phyloP scores from a whole-genome alignment of 116 monocot species.

The Cymodocea nodosa region DNA sequence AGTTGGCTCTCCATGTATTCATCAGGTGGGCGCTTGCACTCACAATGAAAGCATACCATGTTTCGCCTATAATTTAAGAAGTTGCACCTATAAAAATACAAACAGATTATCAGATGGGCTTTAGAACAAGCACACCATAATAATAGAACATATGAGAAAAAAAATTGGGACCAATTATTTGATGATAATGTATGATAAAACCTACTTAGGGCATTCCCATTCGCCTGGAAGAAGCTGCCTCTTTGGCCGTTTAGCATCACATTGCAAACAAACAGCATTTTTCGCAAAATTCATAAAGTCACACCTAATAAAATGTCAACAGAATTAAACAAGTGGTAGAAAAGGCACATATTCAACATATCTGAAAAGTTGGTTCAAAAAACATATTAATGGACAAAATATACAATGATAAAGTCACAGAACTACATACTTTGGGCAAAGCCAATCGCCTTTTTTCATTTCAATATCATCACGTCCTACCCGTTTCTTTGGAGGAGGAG shows the following conservation, averaged over 20 bases:
- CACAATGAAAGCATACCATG: slow-evolving; percentile 95
- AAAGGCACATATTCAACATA: too few relatives aligned
- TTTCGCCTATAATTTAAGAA: slow-evolving; percentile 97
- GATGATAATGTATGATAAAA: background rate
- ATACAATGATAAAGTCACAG: background rate
- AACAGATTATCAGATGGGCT: background rate
- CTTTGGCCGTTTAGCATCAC: slow-evolving; percentile 90
- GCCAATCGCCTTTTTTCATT: slow-evolving; percentile 99
- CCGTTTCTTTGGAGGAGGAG: slow-evolving; percentile 74
- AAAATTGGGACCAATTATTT: background rate
- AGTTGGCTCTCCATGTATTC: slow-evolving; percentile 54
- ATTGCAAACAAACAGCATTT: slow-evolving; percentile 87
- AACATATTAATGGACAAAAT: background rate
- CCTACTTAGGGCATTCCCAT: slow-evolving; percentile 93
- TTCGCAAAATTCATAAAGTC: slow-evolving; percentile 99
- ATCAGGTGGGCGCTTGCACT: slow-evolving; percentile 81
- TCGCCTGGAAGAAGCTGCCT: slow-evolving; percentile 93
- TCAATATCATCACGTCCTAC: slow-evolving; percentile 95
- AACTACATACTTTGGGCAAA: slow-evolving; percentile 69
- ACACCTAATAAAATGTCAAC: slow-evolving; percentile 44
- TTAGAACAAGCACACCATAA: background rate
- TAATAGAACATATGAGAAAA: background rate
- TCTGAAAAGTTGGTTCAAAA: background rate
- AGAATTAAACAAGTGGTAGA: background rate
- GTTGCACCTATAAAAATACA: slow-evolving; percentile 54